Evolutionary conservation across 2,329 filamentous ascomycete species (phyloP).

Genomic region (Paraphaeosphaeria minitans): DNA sequence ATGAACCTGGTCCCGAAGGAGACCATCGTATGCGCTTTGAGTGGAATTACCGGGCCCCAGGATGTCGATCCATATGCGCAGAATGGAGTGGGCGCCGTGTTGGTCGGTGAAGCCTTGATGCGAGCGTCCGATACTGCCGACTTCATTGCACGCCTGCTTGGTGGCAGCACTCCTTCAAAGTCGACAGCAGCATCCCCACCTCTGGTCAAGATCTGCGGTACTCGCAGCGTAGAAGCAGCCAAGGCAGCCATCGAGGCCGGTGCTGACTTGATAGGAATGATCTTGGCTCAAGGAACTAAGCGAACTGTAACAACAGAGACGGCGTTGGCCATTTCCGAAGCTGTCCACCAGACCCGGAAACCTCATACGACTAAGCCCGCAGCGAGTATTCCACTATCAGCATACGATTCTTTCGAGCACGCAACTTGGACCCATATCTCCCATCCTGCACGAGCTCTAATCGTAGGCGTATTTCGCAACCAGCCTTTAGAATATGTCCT

Average conservation of each 20-base stretch:
- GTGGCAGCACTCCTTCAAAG: constrained; percentile 50
- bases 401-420: constrained; percentile 74
- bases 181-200: constrained; percentile 39
- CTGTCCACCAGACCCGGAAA: constrained; percentile 66
- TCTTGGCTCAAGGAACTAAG: constrained; percentile 80
- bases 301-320: constrained; percentile 79
- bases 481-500: constrained; percentile 85
- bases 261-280: constrained; percentile 92
- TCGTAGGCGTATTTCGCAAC: constrained; percentile 94
- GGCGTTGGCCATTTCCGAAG: constrained; percentile 78
- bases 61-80: constrained; percentile 88
- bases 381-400: constrained; percentile 37
- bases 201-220: constrained; percentile 95
- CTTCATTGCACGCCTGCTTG: constrained; percentile 86
- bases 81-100: constrained; percentile 88
- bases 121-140: constrained; percentile 78
- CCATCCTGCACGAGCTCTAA: constrained; percentile 67
- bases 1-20: constrained; percentile 84
- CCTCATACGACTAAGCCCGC: constrained; percentile 29
- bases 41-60: constrained; percentile 86
- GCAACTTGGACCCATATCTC: constrained; percentile 53
- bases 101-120: constrained; percentile 97
- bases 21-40: constrained; percentile 90
- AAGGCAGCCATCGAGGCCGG: constrained; percentile 80
- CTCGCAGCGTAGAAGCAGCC: constrained; percentile 80